These are phyloP conservation scores for Solanum chmielewskii DNA, from an alignment of 257 asterid genomes.

Conservation along the genomic window DNA sequence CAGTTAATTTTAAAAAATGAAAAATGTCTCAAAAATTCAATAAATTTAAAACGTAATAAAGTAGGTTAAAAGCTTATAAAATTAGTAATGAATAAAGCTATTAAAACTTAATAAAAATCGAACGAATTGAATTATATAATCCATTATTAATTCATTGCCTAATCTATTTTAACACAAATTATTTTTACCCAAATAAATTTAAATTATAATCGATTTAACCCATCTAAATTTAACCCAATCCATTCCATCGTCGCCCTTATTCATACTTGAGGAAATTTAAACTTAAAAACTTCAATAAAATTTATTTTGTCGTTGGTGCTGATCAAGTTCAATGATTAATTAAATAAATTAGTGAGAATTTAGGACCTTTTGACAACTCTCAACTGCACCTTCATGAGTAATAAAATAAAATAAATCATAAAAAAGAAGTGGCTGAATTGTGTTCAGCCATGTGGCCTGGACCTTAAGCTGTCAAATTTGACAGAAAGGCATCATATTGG, in stretches of 20 bases:
- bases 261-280: too few species aligned
- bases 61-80: too few species aligned
- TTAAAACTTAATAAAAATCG: too few species aligned
- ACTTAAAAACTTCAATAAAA: neutral
- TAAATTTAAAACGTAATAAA: accelerated
- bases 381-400: neutral
- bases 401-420: neutral
- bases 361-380: neutral
- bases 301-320: neutral
- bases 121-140: too few species aligned
- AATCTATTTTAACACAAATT: too few species aligned
- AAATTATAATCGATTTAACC: too few species aligned
- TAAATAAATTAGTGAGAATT: neutral
- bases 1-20: accelerated
- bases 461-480: neutral
- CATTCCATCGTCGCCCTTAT: accelerated
- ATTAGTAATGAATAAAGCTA: too few species aligned
- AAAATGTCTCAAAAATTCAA: too few species aligned
- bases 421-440: neutral
- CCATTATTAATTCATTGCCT: too few species aligned
- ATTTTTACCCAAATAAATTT: too few species aligned
- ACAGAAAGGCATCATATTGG: neutral
- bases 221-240: too few species aligned
- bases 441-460: neutral
- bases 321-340: neutral